These are phyloP conservation scores for Yarrowia deformans DNA, from an alignment of 805 yeast species.

Conservation along the genomic window DNA sequence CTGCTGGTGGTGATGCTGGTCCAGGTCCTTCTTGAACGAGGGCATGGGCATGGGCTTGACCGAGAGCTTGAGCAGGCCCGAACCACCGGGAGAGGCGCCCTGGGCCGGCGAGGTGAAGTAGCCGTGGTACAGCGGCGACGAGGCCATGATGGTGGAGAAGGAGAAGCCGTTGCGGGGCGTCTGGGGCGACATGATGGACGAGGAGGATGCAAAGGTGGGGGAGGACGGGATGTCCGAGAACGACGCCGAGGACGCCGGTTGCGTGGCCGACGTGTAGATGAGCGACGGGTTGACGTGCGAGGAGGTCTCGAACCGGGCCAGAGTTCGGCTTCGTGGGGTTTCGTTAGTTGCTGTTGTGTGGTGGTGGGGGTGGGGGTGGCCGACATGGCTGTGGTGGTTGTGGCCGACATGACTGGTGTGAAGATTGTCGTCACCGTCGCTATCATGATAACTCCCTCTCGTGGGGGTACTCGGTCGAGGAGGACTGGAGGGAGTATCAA, in stretches of 20 bases:
- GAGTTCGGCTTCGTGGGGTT: slow-evolving; percentile 27
- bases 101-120: slow-evolving; percentile 42
- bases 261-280: slow-evolving; percentile 18
- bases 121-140: slow-evolving; percentile 44
- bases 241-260: background rate
- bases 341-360: too few relatives aligned
- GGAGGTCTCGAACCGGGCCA: slow-evolving; percentile 28
- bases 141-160: slow-evolving; percentile 43
- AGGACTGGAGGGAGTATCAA: background rate
- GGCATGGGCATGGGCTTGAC: slow-evolving; percentile 37
- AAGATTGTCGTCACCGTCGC: too few relatives aligned
- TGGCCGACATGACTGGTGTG: background rate
- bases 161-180: slow-evolving; percentile 42
- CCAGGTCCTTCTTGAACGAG: slow-evolving; percentile 12
- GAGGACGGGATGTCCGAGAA: slow-evolving; percentile 21
- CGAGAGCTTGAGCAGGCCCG: slow-evolving; percentile 21
- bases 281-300: slow-evolving; percentile 37
- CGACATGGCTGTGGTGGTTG: background rate
- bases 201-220: slow-evolving; percentile 38
- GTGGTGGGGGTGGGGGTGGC: too few relatives aligned
- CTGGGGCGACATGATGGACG: slow-evolving; percentile 31
- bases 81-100: slow-evolving; percentile 7
- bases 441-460: background rate
- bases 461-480: slow-evolving; percentile 23
- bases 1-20: background rate